Conservation (phyloP, 371 early-diverging fungal genomes). For the Lichtheimia ramosa region DNA sequence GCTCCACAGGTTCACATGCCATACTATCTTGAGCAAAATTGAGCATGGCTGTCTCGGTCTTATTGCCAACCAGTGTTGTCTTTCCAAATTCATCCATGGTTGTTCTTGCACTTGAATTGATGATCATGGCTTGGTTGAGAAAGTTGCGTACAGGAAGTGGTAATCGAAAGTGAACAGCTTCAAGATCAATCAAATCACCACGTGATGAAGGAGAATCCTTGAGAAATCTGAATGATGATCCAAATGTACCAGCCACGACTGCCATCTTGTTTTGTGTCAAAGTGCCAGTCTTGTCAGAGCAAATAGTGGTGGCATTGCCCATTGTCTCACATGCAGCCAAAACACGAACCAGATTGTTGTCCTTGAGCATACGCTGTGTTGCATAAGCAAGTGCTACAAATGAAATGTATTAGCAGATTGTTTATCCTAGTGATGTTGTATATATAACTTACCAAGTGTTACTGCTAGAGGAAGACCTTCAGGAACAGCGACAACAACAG, state of each 20-base stretch:
- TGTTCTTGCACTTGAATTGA: conserved; percentile 81
- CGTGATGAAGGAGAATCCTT: conserved; percentile 38
- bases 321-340: conserved; percentile 92
- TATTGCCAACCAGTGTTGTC: conserved; percentile 63
- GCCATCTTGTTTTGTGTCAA: conserved; percentile 90
- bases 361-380: conserved; percentile 85
- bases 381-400: conserved; percentile 73
- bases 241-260: conserved; percentile 72
- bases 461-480: conserved; percentile 84
- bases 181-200: conserved; percentile 39
- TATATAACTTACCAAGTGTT: conserved; percentile 50
- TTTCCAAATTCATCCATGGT: conserved; percentile 59
- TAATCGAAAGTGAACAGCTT: conserved; percentile 26
- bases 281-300: conserved; percentile 92
- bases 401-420: background rate
- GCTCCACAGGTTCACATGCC: conserved; percentile 45
- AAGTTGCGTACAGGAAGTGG: conserved; percentile 43
- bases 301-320: conserved; percentile 91
- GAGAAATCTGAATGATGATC: conserved; percentile 44
- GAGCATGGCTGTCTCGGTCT: conserved; percentile 87
- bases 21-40: conserved; percentile 53
- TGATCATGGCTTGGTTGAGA: conserved; percentile 65
- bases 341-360: conserved; percentile 88
- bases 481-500: conserved; percentile 80
- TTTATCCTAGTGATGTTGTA: background rate